Conservation (phyloP, 2,329 filamentous ascomycete genomes). For the Ophiosphaerella narmari region DNA sequence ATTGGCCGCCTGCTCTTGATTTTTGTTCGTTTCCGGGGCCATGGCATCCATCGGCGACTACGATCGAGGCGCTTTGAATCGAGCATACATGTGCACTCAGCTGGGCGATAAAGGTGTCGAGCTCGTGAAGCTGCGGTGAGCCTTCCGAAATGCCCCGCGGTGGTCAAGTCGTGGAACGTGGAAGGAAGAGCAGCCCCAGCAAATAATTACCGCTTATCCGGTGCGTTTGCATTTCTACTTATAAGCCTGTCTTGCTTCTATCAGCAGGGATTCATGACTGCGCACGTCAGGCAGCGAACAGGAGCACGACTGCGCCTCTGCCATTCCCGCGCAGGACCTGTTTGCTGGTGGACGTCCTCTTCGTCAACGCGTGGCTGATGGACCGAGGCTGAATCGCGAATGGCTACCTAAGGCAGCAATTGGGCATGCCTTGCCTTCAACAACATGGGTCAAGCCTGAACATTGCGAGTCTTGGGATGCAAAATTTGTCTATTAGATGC, state of each 20-base stretch:
- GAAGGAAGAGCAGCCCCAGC: conserved; percentile 6
- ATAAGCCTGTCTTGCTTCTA: conserved; percentile 8
- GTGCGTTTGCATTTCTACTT: neutral
- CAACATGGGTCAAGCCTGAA: neutral
- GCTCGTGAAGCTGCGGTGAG: conserved; percentile 24
- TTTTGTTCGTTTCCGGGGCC: conserved; percentile 33
- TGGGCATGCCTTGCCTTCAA: conserved; percentile 1
- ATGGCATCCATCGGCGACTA: conserved; percentile 24
- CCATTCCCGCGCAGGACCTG: conserved; percentile 18
- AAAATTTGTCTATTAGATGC: conserved; percentile 34
- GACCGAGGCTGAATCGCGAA: too few species aligned
- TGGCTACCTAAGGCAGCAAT: neutral
- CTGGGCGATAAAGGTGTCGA: conserved; percentile 18
- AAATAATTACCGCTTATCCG: conserved; percentile 6
- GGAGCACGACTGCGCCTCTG: conserved; percentile 31
- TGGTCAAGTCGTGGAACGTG: conserved; percentile 14
- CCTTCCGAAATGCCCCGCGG: conserved; percentile 19
- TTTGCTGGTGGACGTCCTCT: conserved; percentile 14
- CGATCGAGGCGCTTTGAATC: conserved; percentile 4
- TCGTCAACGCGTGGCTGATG: conserved; percentile 18
- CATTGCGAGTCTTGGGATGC: neutral
- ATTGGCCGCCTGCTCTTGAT: conserved; percentile 22
- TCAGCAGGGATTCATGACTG: conserved; percentile 12
- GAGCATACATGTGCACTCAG: conserved; percentile 18
- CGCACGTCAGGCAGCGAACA: conserved; percentile 29